Conservation (phyloP, 106 monocot genomes). For the Chionographis japonica region DNA sequence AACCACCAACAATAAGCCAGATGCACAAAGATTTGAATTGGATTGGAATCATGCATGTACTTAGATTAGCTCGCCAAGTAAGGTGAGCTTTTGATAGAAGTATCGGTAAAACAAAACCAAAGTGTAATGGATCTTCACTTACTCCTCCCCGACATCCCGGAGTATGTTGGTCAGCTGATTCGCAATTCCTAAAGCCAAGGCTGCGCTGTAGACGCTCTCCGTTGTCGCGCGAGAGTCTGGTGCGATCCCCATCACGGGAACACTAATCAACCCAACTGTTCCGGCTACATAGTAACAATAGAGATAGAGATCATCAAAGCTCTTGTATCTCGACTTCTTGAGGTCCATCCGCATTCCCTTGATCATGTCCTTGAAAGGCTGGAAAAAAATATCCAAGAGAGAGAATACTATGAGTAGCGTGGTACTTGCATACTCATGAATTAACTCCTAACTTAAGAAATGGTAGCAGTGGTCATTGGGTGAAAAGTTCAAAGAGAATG, state of each 20-base stretch:
- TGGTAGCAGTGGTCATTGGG: too few relatives aligned
- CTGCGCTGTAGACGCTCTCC: slow-evolving; percentile 18
- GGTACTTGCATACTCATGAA: too few relatives aligned
- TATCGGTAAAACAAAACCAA: background rate
- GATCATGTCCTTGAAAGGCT: slow-evolving; percentile 47
- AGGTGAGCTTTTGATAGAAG: background rate
- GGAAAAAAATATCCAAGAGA: background rate
- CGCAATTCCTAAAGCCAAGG: slow-evolving; percentile 27
- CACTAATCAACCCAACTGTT: slow-evolving; percentile 39
- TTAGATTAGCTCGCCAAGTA: background rate
- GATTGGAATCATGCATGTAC: too few relatives aligned
- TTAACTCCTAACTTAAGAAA: too few relatives aligned
- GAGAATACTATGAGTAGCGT: background rate
- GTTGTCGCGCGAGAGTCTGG: slow-evolving; percentile 19
- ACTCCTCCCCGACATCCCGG: slow-evolving; percentile 47
- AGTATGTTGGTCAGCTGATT: slow-evolving; percentile 43
- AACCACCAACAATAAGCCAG: too few relatives aligned
- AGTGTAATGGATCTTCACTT: background rate
- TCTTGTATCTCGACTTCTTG: slow-evolving; percentile 27
- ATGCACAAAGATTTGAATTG: too few relatives aligned
- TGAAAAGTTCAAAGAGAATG: too few relatives aligned
- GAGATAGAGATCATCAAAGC: slow-evolving; percentile 37
- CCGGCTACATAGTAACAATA: slow-evolving; percentile 45
- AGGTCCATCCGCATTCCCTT: slow-evolving; percentile 44
- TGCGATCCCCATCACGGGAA: slow-evolving; percentile 40